phyloP scores from a whole-genome alignment of 2,329 filamentous ascomycete genomes.

The Hypoxylon rubiginosum region DNA sequence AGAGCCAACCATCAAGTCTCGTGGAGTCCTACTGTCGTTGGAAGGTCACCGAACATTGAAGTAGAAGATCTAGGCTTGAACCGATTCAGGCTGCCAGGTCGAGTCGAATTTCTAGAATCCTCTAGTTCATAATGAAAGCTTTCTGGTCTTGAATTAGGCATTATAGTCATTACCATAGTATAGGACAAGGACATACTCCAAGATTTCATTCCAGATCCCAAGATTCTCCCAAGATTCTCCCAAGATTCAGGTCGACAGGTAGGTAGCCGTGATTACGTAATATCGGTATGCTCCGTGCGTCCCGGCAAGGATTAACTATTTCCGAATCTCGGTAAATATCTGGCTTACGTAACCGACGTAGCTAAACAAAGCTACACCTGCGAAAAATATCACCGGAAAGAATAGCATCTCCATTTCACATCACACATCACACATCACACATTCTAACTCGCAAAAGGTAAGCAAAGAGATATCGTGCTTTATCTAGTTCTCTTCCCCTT shows the following conservation, averaged over 20 bases:
- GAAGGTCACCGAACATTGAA: neutral
- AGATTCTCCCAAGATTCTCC: conserved; percentile 2
- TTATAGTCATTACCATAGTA: neutral
- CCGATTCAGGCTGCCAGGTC: neutral
- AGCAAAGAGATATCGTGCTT: conserved; percentile 17
- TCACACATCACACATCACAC: neutral
- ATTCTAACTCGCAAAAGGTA: conserved; percentile 20
- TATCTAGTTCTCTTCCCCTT: neutral
- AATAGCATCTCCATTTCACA: neutral
- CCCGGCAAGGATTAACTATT: neutral
- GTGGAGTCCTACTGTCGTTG: neutral
- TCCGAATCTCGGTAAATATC: neutral
- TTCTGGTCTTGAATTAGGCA: neutral
- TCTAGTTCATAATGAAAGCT: neutral
- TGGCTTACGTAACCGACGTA: neutral
- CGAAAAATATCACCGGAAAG: neutral
- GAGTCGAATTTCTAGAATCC: neutral
- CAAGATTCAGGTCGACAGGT: too few species aligned
- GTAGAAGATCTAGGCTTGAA: neutral
- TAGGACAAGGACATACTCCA: neutral
- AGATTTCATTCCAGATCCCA: neutral
- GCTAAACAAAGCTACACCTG: neutral
- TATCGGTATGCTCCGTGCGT: neutral
- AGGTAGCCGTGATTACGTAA: neutral
- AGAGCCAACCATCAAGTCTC: conserved; percentile 9